Conservation (phyloP, 257 asterid genomes). For the Cynanchum wilfordii region DNA sequence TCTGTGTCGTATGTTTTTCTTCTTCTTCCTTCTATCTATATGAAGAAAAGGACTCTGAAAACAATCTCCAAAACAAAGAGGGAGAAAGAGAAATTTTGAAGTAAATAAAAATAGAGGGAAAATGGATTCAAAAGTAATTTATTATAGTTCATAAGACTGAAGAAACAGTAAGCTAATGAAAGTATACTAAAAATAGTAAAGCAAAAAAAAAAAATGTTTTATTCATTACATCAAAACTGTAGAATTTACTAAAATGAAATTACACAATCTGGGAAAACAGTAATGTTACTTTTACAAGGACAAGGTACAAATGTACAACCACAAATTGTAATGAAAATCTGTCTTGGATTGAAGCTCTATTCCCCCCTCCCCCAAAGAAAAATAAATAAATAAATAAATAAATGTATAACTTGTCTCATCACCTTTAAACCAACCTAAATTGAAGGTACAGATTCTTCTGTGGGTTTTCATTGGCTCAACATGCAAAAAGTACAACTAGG, state of each 20-base stretch:
- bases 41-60: neutral
- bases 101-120: too few species aligned
- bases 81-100: too few species aligned
- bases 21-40: too few species aligned
- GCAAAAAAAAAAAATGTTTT: too few species aligned
- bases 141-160: too few species aligned
- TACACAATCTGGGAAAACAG: neutral
- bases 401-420: neutral
- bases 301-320: neutral
- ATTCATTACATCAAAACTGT: neutral
- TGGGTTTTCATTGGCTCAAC: conserved; percentile 6
- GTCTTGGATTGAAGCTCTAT: neutral
- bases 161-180: too few species aligned
- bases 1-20: too few species aligned
- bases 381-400: too few species aligned
- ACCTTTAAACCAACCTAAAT: conserved; percentile 6
- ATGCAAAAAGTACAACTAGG: neutral
- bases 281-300: neutral
- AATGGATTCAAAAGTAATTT: too few species aligned
- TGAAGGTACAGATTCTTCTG: conserved; percentile 6
- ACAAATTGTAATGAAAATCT: neutral
- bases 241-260: neutral
- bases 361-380: too few species aligned
- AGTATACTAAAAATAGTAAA: too few species aligned
- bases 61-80: neutral